Base-by-base conservation (phyloP, 768 basidiomycete genomes). In the Chalciporus chontae region DNA sequence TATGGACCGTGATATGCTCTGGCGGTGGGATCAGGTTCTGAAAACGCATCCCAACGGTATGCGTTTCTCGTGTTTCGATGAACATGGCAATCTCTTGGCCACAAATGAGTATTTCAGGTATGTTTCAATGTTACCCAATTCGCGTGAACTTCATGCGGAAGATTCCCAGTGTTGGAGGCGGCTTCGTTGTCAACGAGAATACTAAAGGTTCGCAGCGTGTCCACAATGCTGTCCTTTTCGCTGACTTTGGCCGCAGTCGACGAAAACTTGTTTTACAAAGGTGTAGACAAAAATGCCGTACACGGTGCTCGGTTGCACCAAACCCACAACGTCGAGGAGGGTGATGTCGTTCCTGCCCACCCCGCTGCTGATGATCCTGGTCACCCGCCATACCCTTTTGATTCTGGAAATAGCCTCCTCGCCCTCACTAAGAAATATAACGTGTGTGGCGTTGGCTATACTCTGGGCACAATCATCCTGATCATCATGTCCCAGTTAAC, bases 221-320 rank as follows among this genome's bases (percentile, higher is more conserved):
- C 6, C n/a, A 5, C 24, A 15, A 9, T 21, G 37, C 39, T 19
- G 9, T 34, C 11, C 26, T 49, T 44, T 45, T 31, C 11, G 11
- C 48, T 42, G 4, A 64, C 32, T 10, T 41, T 48, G 4, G 21
- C 43, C 36, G 1, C 48, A 88, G 90, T 85, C 47, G 92, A 92
- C 58, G 94, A 97, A 71, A 97, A 97, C 63, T 64, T 96, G 53
- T 97, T 90, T 66, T 97, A 96, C 76, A 92, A 91, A 68, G 84
- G 89, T 15, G 88, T 94, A 23, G 82, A 94, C 68, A 93, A 94
- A 69, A 73, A 75, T 46, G 74, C 72, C 9, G 93, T 94, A 4
- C 89, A 92, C 51, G 82, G 81, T 14, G 85, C 92, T 29, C 79
- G 94, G 32, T 71, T 90, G 39, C 81, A 88, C 58, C 87, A 89